A percentile compares a stretch with the other conserved stretches of the same genome.
phyloP scores from a whole-genome alignment of 257 asterid genomes.

The Plantago ovata region DNA sequence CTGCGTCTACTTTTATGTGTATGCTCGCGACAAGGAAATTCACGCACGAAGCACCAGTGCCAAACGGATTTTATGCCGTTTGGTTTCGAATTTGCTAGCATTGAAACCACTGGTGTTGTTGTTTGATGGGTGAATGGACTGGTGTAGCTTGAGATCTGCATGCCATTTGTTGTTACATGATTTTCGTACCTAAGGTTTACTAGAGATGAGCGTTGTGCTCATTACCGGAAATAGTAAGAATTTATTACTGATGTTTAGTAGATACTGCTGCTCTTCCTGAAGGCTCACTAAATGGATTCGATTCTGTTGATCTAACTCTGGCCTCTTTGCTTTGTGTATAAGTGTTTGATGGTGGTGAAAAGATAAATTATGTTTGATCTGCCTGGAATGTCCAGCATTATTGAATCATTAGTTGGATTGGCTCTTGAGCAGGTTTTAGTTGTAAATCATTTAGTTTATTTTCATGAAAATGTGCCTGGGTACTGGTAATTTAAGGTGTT shows the following conservation, averaged over 20 bases:
- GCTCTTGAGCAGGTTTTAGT: too few relatives aligned
- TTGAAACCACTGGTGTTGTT: constrained; percentile 12
- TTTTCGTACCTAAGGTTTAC: constrained; percentile 24
- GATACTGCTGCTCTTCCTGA: too few relatives aligned
- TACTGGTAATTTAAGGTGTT: too few relatives aligned
- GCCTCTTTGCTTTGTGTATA: too few relatives aligned
- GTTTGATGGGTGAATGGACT: constrained; percentile 25
- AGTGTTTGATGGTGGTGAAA: background rate
- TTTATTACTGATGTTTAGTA: too few relatives aligned
- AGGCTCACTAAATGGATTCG: too few relatives aligned
- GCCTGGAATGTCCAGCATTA: constrained; percentile 14
- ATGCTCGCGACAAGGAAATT: background rate
- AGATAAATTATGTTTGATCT: constrained; percentile 21
- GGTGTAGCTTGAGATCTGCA: constrained; percentile 38
- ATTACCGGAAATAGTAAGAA: background rate
- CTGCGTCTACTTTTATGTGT: constrained; percentile 7
- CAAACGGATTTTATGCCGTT: background rate
- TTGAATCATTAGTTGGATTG: background rate
- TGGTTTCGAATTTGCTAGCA: constrained; percentile 12
- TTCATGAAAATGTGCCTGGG: background rate
- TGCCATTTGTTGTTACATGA: constrained; percentile 26
- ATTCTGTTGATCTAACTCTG: too few relatives aligned
- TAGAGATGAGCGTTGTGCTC: constrained; percentile 19
- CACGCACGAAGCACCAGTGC: too few relatives aligned
- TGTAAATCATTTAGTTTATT: background rate